Percentiles rank a stretch among this genome's conserved stretches.
phyloP scores from a whole-genome alignment of 352 stramenopile species.

The Globisporangium rhizosaccharum region DNA sequence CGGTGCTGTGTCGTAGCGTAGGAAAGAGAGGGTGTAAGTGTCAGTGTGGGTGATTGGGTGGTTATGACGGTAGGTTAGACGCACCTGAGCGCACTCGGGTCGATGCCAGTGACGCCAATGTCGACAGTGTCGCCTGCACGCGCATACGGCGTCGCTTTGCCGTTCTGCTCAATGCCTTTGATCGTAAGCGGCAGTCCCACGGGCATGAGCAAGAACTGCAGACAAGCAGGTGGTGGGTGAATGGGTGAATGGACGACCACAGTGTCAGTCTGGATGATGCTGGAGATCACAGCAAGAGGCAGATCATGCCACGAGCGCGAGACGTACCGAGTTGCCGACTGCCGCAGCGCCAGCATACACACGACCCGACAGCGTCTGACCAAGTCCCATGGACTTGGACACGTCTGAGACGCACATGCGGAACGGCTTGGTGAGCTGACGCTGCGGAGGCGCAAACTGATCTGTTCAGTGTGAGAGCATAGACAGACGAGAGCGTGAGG shows the following conservation, averaged over 20 bases:
- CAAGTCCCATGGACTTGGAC: constrained; percentile 80
- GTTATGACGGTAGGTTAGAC: not conserved
- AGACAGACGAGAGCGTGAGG: constrained; percentile 3
- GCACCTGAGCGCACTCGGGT: constrained; percentile 60
- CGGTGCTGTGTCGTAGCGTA: constrained; percentile 28
- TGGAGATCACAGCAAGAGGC: too few species aligned
- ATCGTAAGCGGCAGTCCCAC: constrained; percentile 45
- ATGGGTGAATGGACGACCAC: not conserved
- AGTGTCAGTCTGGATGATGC: not conserved
- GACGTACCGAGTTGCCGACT: constrained; percentile 59
- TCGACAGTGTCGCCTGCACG: constrained; percentile 76
- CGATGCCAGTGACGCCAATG: constrained; percentile 71
- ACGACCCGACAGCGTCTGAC: constrained; percentile 77
- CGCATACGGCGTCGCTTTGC: constrained; percentile 48
- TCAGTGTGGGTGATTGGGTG: not conserved
- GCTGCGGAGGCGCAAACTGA: constrained; percentile 62
- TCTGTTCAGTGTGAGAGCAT: constrained; percentile 49
- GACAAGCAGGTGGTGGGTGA: not conserved
- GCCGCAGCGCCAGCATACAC: constrained; percentile 74
- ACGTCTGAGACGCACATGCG: constrained; percentile 84
- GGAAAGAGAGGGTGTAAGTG: not conserved
- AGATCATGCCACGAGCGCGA: too few species aligned
- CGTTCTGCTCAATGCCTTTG: constrained; percentile 80
- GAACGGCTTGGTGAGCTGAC: constrained; percentile 80
- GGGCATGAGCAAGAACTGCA: constrained; percentile 60